A percentile compares a stretch with the other conserved stretches of the same genome.
phyloP scores from a whole-genome alignment of 2,329 filamentous ascomycete species.

The Pseudonectria foliicola region DNA sequence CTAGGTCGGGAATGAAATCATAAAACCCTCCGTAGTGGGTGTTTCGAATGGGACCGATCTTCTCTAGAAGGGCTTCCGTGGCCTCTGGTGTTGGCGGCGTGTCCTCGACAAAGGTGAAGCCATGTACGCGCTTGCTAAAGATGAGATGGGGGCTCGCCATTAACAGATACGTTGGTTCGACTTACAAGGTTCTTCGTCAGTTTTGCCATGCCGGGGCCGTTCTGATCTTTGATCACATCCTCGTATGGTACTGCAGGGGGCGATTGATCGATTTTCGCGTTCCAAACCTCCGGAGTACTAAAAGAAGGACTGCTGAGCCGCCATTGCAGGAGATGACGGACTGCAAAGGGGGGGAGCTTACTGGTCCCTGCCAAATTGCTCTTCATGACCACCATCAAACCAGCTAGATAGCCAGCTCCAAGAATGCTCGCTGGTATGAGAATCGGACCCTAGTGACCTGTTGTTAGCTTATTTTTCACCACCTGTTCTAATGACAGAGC shows the following conservation, averaged over 20 bases:
- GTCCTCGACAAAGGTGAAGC: constrained; percentile 70
- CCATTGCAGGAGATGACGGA: too few relatives aligned
- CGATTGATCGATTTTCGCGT: constrained; percentile 25
- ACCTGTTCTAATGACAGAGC: neutral
- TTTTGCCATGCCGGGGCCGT: constrained; percentile 45
- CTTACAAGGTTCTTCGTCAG: constrained; percentile 61
- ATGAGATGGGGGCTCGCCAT: constrained; percentile 9
- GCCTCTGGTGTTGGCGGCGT: constrained; percentile 61
- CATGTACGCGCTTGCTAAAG: constrained; percentile 49
- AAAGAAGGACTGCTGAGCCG: neutral
- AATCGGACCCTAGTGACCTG: constrained; percentile 54
- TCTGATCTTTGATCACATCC: constrained; percentile 47
- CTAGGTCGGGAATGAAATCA: constrained; percentile 85
- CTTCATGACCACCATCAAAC: constrained; percentile 10
- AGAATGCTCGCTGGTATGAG: constrained; percentile 61
- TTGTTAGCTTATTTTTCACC: constrained; percentile 1
- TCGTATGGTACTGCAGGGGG: constrained; percentile 56
- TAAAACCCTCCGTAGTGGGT: constrained; percentile 81
- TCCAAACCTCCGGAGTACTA: constrained; percentile 19
- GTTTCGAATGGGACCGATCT: constrained; percentile 77
- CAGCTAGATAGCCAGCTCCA: constrained; percentile 34
- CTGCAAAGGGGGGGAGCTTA: constrained; percentile 4
- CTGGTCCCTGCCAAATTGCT: constrained; percentile 16
- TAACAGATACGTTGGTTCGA: neutral
- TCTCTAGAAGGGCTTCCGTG: constrained; percentile 68